Evolutionary conservation across 192 early-diverging fungal species (phyloP), one percentile per base, ranked within the genome.

Genomic region (Umbelopsis ramanniana): DNA sequence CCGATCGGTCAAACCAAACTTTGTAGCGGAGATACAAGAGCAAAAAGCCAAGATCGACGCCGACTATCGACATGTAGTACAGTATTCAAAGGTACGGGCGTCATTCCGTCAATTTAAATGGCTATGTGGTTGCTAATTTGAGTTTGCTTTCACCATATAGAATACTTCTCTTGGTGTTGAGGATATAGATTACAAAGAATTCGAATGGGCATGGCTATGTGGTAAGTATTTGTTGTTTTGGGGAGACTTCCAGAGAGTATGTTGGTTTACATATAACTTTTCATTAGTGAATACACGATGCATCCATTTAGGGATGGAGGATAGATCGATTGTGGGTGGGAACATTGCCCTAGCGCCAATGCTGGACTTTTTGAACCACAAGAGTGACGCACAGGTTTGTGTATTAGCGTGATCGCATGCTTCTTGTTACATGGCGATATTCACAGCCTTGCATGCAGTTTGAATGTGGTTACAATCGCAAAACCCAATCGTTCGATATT

Each of bases 341-440:
- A 87, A 80, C 57, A 89, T 93, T 46, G 89, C 92, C 33, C 76
- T 93, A 46, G 92, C 92, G 35, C 92, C 92, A 6, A 80, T 92
- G 66, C 80, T 93, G 14, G 92, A 93, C 81, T 86, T 93, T 21
- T 86, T 93, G 46, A 93, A 93, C 74, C 92, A 93, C 82, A 85
- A 82, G 45, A 74, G 71, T 22, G 75, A 83, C 23, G 89, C 89
- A 38, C 82, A 83, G 67, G 85, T 89, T 73, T 33, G 66, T 23
- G 48, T 21, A 14, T 3, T 37, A 33, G 0, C 15, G 26, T 63
- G 8, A 19, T 37, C 29, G 23, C 2, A 29, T 37, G 10, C 3
- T 0, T n/a, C 29, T 26, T 0, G 11, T n/a, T 11, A 19, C 35
- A n/a, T 37, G 7, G 33, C n/a, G 26, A 63, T 19, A 63, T 19